These are phyloP conservation scores for Termitomyces heimii DNA, from an alignment of 768 basidiomycete genomes.

Conservation along the genomic window DNA sequence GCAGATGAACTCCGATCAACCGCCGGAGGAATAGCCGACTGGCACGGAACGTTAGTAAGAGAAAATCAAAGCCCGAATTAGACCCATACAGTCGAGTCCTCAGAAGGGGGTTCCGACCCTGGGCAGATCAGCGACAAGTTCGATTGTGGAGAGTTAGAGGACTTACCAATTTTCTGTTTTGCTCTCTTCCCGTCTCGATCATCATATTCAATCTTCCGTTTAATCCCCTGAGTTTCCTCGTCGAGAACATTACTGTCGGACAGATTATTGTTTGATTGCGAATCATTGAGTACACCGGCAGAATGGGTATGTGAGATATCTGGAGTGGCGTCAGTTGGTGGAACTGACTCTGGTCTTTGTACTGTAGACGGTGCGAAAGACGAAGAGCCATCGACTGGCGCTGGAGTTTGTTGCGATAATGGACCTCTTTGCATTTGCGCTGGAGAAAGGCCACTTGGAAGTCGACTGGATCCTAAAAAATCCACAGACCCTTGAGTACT, in stretches of 20 bases:
- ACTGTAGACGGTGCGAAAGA: constrained; percentile 18
- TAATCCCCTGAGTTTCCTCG: constrained; percentile 57
- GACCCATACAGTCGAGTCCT: constrained; percentile 39
- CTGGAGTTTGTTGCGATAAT: neutral
- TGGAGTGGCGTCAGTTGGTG: constrained; percentile 18
- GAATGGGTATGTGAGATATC: constrained; percentile 15
- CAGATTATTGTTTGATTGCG: constrained; percentile 6
- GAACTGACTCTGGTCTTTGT: constrained; percentile 24
- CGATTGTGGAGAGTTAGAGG: constrained; percentile 3
- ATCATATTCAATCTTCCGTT: constrained; percentile 66
- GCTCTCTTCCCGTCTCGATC: constrained; percentile 65
- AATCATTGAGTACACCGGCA: constrained; percentile 8
- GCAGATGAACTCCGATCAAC: constrained; percentile 21
- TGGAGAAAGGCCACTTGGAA: constrained; percentile 7
- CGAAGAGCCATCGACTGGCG: constrained; percentile 17
- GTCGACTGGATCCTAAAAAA: constrained; percentile 4
- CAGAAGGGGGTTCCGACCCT: constrained; percentile 38
- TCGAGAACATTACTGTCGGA: constrained; percentile 42
- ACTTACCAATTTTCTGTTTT: constrained; percentile 67
- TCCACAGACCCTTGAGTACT: constrained; percentile 20
- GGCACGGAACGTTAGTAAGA: constrained; percentile 8
- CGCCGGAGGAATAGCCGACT: constrained; percentile 24
- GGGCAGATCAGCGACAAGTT: constrained; percentile 2
- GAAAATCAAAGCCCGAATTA: constrained; percentile 7
- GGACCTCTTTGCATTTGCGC: constrained; percentile 22